Evolutionary conservation across 768 basidiomycete genomes (phyloP).

Genomic region (Dictyophora rubrovolvata): DNA sequence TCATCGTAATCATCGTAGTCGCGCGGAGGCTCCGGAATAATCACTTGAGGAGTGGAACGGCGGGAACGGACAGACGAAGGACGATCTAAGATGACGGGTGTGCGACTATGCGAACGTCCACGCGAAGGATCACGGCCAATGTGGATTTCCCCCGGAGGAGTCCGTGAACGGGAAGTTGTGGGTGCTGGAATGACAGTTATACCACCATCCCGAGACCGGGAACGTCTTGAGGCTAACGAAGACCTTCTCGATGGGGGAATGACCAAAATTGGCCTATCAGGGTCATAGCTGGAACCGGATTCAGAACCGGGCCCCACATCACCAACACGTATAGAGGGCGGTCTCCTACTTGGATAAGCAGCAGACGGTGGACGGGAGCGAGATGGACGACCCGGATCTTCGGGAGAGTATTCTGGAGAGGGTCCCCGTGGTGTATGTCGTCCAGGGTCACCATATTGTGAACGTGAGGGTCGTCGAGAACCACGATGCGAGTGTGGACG

Average conservation of each 20-base stretch:
- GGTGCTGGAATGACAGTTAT: neutral
- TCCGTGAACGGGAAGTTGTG: neutral
- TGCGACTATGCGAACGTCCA: neutral
- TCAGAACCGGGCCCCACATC: neutral
- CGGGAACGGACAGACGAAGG: neutral
- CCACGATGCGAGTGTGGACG: neutral
- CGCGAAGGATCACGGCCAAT: neutral
- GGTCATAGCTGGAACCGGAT: neutral
- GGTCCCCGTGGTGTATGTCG: neutral
- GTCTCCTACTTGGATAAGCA: no score
- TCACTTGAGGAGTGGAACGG: neutral
- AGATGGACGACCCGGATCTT: neutral
- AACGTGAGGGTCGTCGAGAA: neutral
- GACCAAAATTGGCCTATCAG: neutral
- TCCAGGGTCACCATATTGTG: no score
- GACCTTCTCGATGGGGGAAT: conserved; percentile 15
- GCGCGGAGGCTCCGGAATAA: neutral
- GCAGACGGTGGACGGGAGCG: conserved; percentile 1
- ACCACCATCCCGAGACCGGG: neutral
- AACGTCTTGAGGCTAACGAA: conserved; percentile 9
- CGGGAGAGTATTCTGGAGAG: neutral
- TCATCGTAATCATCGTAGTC: no score
- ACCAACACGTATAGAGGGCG: no score
- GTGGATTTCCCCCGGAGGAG: neutral
- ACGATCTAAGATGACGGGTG: neutral